These are phyloP conservation scores for Epichloe sibirici DNA, from an alignment of 2,329 filamentous ascomycete genomes.

Conservation along the genomic window DNA sequence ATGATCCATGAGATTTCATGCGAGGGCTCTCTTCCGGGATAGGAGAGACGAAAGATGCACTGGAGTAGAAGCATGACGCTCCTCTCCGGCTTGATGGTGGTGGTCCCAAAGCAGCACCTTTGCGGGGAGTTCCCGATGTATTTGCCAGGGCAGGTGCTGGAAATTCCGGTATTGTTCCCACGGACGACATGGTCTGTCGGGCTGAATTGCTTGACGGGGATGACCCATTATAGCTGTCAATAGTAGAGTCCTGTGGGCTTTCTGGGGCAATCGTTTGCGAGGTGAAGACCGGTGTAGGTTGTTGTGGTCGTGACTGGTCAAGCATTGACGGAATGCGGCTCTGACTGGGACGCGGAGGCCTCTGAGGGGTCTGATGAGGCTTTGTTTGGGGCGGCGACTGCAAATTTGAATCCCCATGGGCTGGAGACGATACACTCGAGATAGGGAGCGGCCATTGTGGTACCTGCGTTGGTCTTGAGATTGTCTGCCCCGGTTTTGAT, in stretches of 20 bases:
- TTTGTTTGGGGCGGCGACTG: constrained; percentile 40
- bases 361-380: constrained; percentile 37
- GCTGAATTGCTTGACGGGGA: constrained; percentile 36
- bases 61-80: constrained; percentile 53
- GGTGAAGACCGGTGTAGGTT: constrained; percentile 40
- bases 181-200: constrained; percentile 39
- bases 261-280: constrained; percentile 20
- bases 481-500: constrained; percentile 16
- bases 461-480: constrained; percentile 39
- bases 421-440: constrained; percentile 23
- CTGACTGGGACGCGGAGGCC: constrained; percentile 47
- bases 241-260: constrained; percentile 16
- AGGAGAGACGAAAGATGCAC: constrained; percentile 56
- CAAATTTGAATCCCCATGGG: constrained; percentile 22
- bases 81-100: constrained; percentile 49
- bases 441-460: constrained; percentile 43
- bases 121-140: constrained; percentile 23
- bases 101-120: constrained; percentile 44
- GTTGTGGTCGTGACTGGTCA: constrained; percentile 42
- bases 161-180: constrained; percentile 48
- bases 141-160: constrained; percentile 28
- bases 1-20: constrained; percentile 46
- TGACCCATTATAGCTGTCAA: constrained; percentile 25
- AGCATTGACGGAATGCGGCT: constrained; percentile 47
- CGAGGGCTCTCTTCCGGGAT: constrained; percentile 60